A percentile compares a stretch with the other conserved stretches of the same genome.
These are phyloP conservation scores for Magnolia changhungtana DNA, from an alignment of 164 flowering plant genomes.

Conservation along the genomic window DNA sequence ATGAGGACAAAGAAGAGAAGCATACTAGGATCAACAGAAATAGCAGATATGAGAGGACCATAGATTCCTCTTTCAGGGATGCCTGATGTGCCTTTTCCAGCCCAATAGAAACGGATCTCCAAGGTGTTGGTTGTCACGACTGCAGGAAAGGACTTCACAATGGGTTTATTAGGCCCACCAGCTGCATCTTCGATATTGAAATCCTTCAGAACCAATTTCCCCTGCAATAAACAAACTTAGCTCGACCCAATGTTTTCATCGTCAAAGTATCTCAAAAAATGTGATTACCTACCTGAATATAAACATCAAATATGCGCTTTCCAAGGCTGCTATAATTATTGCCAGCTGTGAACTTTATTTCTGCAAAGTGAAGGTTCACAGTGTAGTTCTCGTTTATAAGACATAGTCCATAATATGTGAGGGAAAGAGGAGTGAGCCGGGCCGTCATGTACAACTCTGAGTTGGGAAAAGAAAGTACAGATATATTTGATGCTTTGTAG, in stretches of 20 bases:
- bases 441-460: slow-evolving; percentile 55
- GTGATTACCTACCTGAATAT: slow-evolving; percentile 48
- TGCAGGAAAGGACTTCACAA: slow-evolving; percentile 19
- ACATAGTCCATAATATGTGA: slow-evolving; percentile 57
- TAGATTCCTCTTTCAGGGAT: slow-evolving; percentile 40
- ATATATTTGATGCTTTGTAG: slow-evolving; percentile 18
- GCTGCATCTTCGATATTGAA: slow-evolving; percentile 39
- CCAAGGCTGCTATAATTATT: slow-evolving; percentile 58
- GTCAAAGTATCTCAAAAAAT: neutral
- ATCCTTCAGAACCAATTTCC: slow-evolving; percentile 29
- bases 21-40: slow-evolving; percentile 33
- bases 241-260: neutral
- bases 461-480: slow-evolving; percentile 21
- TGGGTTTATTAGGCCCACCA: slow-evolving; percentile 25
- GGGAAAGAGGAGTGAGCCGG: slow-evolving; percentile 58
- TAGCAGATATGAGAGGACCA: slow-evolving; percentile 55
- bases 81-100: slow-evolving; percentile 42
- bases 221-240: slow-evolving; percentile 19
- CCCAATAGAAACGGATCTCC: slow-evolving; percentile 43
- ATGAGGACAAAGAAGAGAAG: slow-evolving; percentile 1
- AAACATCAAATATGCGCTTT: slow-evolving; percentile 64
- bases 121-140: slow-evolving; percentile 28
- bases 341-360: slow-evolving; percentile 54
- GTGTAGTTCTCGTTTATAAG: slow-evolving; percentile 52
- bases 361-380: slow-evolving; percentile 68